Evolutionary conservation across 306 rosid genomes (phyloP), one percentile per base, ranked within the genome.

Genomic region (Dalbergia cultrata): DNA sequence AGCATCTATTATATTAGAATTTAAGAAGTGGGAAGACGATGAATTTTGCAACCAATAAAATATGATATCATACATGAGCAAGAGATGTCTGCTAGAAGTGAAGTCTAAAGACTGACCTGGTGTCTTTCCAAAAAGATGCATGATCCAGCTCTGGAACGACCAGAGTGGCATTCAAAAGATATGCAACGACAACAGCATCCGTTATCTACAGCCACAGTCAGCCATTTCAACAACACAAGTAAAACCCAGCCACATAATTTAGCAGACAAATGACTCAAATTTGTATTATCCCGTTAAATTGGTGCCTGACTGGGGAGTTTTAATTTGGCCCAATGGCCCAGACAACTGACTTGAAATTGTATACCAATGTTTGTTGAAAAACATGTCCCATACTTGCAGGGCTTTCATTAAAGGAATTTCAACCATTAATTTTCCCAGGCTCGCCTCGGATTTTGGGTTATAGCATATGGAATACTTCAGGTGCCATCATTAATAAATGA

Each of bases 161-260:
- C 59, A 95, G 95, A 44, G 97, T 95, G 75, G 97, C 97, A 78
- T 95, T 95, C 83, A 95, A 81, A 54, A 95, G 74, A 74, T 91
- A 90, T 69, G 99, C 99, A 59, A 90, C 97, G 37, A 93, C 99
- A 72, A 95, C 99, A 67, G 95, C 97, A 88, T 95, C 97, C 31
- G 85, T 88, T 72, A 95, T 91, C 99, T 95, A 88, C 90, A 87
- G 52, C 72, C 81, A 83, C n/a, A 62, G 49, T 57, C 76, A 73
- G 26, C 58, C 66, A 5, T 37, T 50, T 21, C 80, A 64, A 39
- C 58, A 62, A 43, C 56, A 81, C 14, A 68, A 58, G 64, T 70
- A 31, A 61, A 31, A 61, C 44, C 13, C 34, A 69, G 58, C 70
- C 41, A 61, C 53, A 74, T 39, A 67, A 75, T 59, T 17, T 57